Evolutionary conservation across 140 eudicot genomes (phyloP).

Genomic region (Flaveria floridana): DNA sequence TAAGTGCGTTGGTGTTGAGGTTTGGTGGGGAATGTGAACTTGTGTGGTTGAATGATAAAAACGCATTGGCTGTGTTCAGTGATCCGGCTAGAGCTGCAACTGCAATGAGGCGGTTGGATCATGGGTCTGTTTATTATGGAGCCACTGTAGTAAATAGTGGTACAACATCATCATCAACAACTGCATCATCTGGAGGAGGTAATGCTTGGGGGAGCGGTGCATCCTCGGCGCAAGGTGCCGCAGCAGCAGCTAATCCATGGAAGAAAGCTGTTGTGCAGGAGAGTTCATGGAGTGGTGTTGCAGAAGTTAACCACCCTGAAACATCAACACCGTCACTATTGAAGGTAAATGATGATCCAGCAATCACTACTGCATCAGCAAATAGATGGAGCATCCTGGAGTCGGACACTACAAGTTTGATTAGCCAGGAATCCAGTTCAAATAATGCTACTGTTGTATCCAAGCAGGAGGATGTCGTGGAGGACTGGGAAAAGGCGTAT

Average conservation of each 20-base stretch:
- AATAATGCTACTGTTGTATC: conserved; percentile 22
- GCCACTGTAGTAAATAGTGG: conserved; percentile 47
- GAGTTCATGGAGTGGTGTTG: conserved; percentile 52
- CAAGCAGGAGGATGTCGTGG: conserved; percentile 53
- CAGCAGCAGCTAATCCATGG: conserved; percentile 48
- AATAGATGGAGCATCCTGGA: conserved; percentile 78
- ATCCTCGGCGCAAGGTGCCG: not conserved
- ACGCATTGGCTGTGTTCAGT: conserved; percentile 83
- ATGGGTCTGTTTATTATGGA: conserved; percentile 82
- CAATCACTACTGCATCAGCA: conserved; percentile 24
- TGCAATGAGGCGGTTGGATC: conserved; percentile 92
- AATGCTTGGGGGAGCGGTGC: conserved; percentile 49
- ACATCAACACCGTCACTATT: conserved; percentile 22
- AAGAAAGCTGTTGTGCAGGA: conserved; percentile 73
- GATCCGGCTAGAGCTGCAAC: conserved; percentile 95
- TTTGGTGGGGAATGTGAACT: conserved; percentile 96
- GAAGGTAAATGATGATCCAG: conserved; percentile 49
- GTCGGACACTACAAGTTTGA: conserved; percentile 29
- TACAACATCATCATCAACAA: conserved; percentile 26
- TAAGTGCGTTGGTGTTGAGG: conserved; percentile 83
- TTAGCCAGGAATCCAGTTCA: conserved; percentile 3
- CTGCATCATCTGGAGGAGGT: conserved; percentile 24
- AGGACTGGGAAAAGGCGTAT: conserved; percentile 86
- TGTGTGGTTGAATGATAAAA: conserved; percentile 90
- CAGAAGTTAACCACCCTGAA: conserved; percentile 36